phyloP scores from a whole-genome alignment of 192 early-diverging fungal species.

The Chytriomyces hyalinus region DNA sequence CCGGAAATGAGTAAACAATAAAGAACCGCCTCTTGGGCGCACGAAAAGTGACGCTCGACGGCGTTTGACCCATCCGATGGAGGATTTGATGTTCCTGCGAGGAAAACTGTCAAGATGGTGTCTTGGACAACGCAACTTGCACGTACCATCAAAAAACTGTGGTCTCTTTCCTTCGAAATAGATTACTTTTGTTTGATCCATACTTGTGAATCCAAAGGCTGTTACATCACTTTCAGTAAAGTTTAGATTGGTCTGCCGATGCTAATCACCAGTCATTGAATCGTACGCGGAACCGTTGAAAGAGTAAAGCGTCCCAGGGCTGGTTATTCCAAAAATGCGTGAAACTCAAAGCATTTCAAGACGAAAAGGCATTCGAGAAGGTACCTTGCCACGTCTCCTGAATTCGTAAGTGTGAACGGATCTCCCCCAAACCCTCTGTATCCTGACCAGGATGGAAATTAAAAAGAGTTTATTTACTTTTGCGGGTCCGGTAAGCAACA shows the following conservation, averaged over 20 bases:
- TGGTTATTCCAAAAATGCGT: background rate
- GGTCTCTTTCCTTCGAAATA: background rate
- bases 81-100: background rate
- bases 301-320: background rate
- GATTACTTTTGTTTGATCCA: background rate
- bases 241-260: background rate
- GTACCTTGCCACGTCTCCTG: constrained; percentile 1
- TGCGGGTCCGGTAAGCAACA: background rate
- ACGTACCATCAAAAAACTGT: constrained; percentile 2
- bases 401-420: background rate
- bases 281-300: background rate
- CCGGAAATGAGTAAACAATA: background rate
- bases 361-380: background rate
- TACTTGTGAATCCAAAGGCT: background rate
- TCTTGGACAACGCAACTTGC: background rate
- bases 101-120: background rate
- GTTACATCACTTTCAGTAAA: background rate
- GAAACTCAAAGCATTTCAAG: background rate
- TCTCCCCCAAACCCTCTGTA: background rate
- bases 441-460: background rate
- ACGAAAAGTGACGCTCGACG: background rate
- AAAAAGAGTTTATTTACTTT: background rate
- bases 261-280: background rate
- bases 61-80: background rate
- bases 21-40: background rate